Evolutionary conservation across 306 rosid species (phyloP), one percentile per base, ranked within the genome.

Genomic region (Senna tora): DNA sequence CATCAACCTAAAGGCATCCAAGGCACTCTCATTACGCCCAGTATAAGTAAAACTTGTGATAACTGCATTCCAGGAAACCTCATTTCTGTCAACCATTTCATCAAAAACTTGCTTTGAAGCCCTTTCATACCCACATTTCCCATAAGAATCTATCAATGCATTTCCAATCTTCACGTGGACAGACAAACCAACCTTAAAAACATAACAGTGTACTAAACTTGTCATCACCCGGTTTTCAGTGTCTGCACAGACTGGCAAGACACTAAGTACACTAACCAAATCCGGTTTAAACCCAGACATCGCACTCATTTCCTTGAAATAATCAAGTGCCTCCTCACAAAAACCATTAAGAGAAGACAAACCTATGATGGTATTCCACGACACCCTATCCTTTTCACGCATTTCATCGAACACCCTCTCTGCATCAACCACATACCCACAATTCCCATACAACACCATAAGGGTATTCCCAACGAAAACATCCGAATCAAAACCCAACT

Each of bases 11-110:
- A 93, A 89, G 16, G 47, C 79, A 51, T 70, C 77, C 66, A 86
- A 71, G 41, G 98, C 96, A 56, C 79, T 83, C 57, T 13, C 7
- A 67, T 58, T 73, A 33, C 43, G 73, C 69, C 87, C 85, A 50
- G 82, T 82, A 73, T 79, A 87, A 46, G 97, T 71, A 55, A 90
- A 89, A 73, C 96, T 66, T 32, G 89, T 86, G 43, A 93, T 87
- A 42, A 88, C 52, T 21, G 94, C 81, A 83, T 93, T 93, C 97
- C 97, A 89, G 1, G 98, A 93, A 76, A 93, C 92, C 79, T 84
- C 96, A 79, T 82, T 89, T 68, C 76, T 87, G 60, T 80, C 85
- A 50, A 76, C 66, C 72, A 86, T 90, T 81, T 87, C 96, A 81
- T 83, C 75, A 56, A 93, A 93, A 81, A 84, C 87, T 59, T 76